Base-by-base conservation (phyloP, 225 moss, liverwort and hornwort genomes). In the Marchantia polymorpha region DNA sequence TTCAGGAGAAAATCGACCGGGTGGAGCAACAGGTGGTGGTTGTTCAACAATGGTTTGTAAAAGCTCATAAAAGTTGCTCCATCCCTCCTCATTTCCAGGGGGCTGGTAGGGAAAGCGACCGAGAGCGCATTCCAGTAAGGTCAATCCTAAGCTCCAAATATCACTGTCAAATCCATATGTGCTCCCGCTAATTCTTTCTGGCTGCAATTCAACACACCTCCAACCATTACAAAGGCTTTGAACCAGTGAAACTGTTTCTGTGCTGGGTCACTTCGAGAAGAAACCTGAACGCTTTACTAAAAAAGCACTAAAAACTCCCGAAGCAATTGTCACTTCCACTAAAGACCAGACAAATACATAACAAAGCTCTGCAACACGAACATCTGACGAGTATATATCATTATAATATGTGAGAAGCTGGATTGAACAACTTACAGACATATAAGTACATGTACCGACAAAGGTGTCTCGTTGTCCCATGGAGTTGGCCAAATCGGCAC, bases 101-200 rank as follows among this genome's bases (percentile, higher is more conserved):
- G 93, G 95, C 84, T 90, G 92, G 83, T 94, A 96, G 14, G 96
- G 96, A 78, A 90, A 96, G 46, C 92, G 88, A 22, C 96, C 96
- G 26, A 96, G 85, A 27, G 96, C 96, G 76, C 96, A 96, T 84
- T 96, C 96, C 87, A 96, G 79, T 69, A 96, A 74, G 16, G 96
- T 94, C 79, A 96, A 85, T 69, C 96, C 96, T 85, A 96, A 85
- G 85, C 96, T 96, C 96, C 96, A 96, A 46, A 96, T 90, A 84
- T 96, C 96, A 82, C 94, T 94, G 79, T 92, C 91, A 76, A 90
- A 94, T 49, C 94, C 92, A 79, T 93, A 97, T 20, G 86, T 92
- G 83, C 92, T 88, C 30, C 96, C 96, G 63, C 91, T 85, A 64
- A 97, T 94, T 31, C 96, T 84, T 80, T 97, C 96, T 15, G 96